Evolutionary conservation across 257 asterid species (phyloP), one percentile per base, ranked within the genome.

Genomic region (Gentiana dahurica): DNA sequence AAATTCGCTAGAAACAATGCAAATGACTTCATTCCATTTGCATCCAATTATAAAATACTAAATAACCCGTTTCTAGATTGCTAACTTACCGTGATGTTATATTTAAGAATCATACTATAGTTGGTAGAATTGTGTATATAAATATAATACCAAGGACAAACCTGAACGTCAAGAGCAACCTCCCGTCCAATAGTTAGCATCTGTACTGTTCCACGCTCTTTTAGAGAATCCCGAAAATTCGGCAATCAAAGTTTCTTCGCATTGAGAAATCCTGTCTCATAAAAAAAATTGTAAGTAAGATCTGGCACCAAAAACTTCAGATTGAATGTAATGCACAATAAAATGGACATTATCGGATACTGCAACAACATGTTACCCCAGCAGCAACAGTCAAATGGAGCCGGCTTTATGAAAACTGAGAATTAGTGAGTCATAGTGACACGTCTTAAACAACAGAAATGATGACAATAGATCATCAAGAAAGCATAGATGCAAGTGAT

Each of bases 101-200:
- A n/a, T n/a, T n/a, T n/a, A n/a, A n/a, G n/a, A n/a, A n/a, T n/a
- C n/a, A n/a, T n/a, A n/a, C n/a, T n/a, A n/a, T n/a, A n/a, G n/a
- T n/a, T n/a, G n/a, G n/a, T n/a, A n/a, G n/a, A n/a, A n/a, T n/a
- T n/a, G n/a, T n/a, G n/a, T n/a, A n/a, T n/a, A n/a, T n/a, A n/a
- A n/a, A n/a, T n/a, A n/a, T n/a, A n/a, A n/a, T n/a, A n/a, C n/a
- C n/a, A n/a, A n/a, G n/a, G n/a, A n/a, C 84, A 62, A 75, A 91
- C 98, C 98, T 88, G 95, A 71, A 92, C 81, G 72, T 92, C 98
- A 68, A 92, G 81, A 52, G 98, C 94, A 67, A 94, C 95, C 73
- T 92, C 98, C 71, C 98, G 83, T 59, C 98, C 98, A 60, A 88
- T 80, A 58, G 98, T 92, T 77, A 92, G 75, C 96, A 88, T 85